These are phyloP conservation scores for Sonneratia alba DNA, from an alignment of 345 rosid species.

Conservation along the genomic window DNA sequence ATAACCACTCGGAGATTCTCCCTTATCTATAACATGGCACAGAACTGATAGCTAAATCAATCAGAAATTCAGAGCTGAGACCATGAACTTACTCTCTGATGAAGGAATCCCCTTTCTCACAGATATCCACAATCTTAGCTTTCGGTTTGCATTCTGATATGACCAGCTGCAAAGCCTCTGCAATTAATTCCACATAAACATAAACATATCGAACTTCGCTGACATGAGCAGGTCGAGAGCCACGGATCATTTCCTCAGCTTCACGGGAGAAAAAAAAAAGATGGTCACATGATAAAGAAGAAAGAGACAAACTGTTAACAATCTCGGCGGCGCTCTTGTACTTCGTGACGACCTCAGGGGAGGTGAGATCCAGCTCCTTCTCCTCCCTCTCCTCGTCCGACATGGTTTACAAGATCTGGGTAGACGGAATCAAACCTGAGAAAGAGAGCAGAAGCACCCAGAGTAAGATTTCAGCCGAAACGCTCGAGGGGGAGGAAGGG, in stretches of 20 bases:
- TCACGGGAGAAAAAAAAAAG: neutral
- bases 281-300: neutral
- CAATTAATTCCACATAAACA: conserved; percentile 5
- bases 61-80: neutral
- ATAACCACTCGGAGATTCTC: neutral
- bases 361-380: conserved; percentile 91
- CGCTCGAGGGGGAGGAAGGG: too few relatives aligned
- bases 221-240: neutral
- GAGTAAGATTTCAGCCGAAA: neutral
- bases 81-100: conserved; percentile 62
- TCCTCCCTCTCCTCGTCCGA: conserved; percentile 98
- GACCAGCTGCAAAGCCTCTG: conserved; percentile 88
- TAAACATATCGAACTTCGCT: neutral
- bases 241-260: neutral
- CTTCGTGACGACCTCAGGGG: conserved; percentile 91
- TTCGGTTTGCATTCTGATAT: conserved; percentile 72
- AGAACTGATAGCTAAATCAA: neutral
- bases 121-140: conserved; percentile 84
- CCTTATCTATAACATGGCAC: neutral
- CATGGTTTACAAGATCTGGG: conserved; percentile 34
- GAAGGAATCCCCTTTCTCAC: conserved; percentile 81
- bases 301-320: conserved; percentile 51
- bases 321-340: conserved; percentile 98
- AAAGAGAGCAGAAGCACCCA: neutral
- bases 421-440: neutral